Conservation (phyloP, 2,329 filamentous ascomycete genomes). For the Colletotrichum spaethianum region DNA sequence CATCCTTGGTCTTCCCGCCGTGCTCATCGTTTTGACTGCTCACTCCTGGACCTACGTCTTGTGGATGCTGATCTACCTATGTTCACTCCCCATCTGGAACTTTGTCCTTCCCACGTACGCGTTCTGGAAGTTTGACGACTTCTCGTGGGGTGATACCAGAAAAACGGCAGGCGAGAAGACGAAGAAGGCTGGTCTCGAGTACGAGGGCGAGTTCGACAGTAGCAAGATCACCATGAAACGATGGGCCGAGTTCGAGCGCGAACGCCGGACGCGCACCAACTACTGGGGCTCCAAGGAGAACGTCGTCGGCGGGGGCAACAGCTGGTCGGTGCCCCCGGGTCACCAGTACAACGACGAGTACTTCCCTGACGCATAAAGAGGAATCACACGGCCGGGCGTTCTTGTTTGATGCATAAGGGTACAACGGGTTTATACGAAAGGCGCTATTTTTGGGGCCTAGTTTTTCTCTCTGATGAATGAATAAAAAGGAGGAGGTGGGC, state of each 20-base stretch:
- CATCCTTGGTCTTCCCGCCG: conserved; percentile 92
- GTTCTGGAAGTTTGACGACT: conserved; percentile 99
- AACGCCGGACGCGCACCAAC: conserved; percentile 64
- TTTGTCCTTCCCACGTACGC: conserved; percentile 94
- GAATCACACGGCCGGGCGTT: conserved; percentile 32
- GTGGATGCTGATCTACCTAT: conserved; percentile 97
- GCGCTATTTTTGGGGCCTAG: conserved; percentile 29
- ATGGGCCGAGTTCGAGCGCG: conserved; percentile 94
- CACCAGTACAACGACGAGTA: conserved; percentile 70
- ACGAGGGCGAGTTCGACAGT: conserved; percentile 96
- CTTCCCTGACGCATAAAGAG: conserved; percentile 65
- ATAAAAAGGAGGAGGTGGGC: conserved; percentile 9
- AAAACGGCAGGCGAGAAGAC: conserved; percentile 93
- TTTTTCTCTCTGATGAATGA: conserved; percentile 24
- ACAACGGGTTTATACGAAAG: conserved; percentile 36
- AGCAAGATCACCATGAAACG: conserved; percentile 99
- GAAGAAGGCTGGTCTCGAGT: conserved; percentile 88
- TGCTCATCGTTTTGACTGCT: conserved; percentile 93
- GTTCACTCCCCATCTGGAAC: conserved; percentile 97
- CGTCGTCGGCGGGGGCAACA: conserved; percentile 57
- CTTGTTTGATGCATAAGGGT: conserved; percentile 35
- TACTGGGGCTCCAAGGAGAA: conserved; percentile 70
- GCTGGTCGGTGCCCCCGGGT: conserved; percentile 59
- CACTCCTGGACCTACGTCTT: conserved; percentile 92
- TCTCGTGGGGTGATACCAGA: conserved; percentile 98